These are phyloP conservation scores for Aphanomyces invadans DNA, from an alignment of 352 stramenopile species.

Conservation along the genomic window DNA sequence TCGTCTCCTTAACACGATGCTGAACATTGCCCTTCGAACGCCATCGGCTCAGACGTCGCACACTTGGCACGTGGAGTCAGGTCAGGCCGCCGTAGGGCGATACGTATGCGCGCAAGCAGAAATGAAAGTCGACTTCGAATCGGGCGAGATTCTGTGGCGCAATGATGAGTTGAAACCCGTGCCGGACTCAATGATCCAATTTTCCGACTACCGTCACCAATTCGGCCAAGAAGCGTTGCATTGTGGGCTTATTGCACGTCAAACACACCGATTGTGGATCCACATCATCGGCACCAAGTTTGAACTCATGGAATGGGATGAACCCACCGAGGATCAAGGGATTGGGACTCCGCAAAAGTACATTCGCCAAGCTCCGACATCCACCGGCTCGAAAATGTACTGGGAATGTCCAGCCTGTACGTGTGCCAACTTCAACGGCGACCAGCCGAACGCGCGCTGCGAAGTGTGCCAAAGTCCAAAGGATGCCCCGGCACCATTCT, in stretches of 20 bases:
- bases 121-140: slow-evolving; percentile 81
- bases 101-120: slow-evolving; percentile 69
- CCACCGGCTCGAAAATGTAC: slow-evolving; percentile 76
- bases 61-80: slow-evolving; percentile 54
- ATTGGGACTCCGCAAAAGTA: slow-evolving; percentile 58
- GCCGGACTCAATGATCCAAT: slow-evolving; percentile 87
- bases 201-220: slow-evolving; percentile 73
- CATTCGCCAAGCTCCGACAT: slow-evolving; percentile 26
- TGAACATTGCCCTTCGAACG: slow-evolving; percentile 65
- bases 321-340: slow-evolving; percentile 73
- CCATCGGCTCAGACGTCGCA: slow-evolving; percentile 45
- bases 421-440: slow-evolving; percentile 80
- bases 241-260: slow-evolving; percentile 74
- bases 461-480: slow-evolving; percentile 66
- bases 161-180: slow-evolving; percentile 87
- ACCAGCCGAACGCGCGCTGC: slow-evolving; percentile 65
- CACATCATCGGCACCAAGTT: slow-evolving; percentile 84
- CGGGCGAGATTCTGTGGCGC: slow-evolving; percentile 83
- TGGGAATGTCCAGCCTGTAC: slow-evolving; percentile 81
- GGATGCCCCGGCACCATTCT: slow-evolving; percentile 27
- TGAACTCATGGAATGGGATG: slow-evolving; percentile 84
- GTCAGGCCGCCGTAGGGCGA: slow-evolving; percentile 46
- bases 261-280: slow-evolving; percentile 83
- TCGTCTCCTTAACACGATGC: slow-evolving; percentile 41
- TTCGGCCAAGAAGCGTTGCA: slow-evolving; percentile 83